Evolutionary conservation across 192 early-diverging fungal species (phyloP).

Genomic region (Entomortierella chlamydospora): DNA sequence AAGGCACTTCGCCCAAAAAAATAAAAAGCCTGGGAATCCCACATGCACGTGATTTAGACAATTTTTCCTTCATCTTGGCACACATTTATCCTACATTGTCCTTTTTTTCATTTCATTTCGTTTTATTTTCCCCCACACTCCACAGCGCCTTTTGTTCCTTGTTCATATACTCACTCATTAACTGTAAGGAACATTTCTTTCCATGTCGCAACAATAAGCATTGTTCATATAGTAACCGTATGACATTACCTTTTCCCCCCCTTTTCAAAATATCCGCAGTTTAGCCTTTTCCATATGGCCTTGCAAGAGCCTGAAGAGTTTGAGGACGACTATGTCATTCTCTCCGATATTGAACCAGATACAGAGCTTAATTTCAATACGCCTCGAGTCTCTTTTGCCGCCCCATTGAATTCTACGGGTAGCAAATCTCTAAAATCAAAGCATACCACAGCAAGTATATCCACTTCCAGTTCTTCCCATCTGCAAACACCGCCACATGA

Average conservation of each 20-base stretch:
- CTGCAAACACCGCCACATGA: neutral
- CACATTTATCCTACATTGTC: too few species aligned
- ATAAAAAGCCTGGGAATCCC: too few species aligned
- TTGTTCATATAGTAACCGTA: neutral
- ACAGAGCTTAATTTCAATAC: neutral
- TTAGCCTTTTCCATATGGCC: slow-evolving; percentile 9
- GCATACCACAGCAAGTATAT: neutral
- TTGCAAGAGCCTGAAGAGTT: slow-evolving; percentile 25
- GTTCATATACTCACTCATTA: too few species aligned
- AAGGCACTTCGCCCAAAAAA: neutral
- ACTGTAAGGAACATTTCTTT: neutral
- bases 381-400: neutral
- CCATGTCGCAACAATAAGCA: neutral
- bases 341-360: slow-evolving; percentile 42
- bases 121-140: neutral
- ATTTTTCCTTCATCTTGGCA: too few species aligned
- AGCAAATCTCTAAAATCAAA: neutral
- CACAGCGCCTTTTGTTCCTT: too few species aligned
- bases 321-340: slow-evolving; percentile 52
- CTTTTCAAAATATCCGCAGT: too few species aligned
- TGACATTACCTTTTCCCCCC: too few species aligned
- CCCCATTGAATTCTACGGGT: neutral
- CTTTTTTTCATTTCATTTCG: too few species aligned
- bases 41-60: too few species aligned
- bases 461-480: neutral